Percentiles rank a stretch among this genome's conserved stretches.
phyloP scores from a whole-genome alignment of 2,329 filamentous ascomycete genomes.

The Trichophyton simii region DNA sequence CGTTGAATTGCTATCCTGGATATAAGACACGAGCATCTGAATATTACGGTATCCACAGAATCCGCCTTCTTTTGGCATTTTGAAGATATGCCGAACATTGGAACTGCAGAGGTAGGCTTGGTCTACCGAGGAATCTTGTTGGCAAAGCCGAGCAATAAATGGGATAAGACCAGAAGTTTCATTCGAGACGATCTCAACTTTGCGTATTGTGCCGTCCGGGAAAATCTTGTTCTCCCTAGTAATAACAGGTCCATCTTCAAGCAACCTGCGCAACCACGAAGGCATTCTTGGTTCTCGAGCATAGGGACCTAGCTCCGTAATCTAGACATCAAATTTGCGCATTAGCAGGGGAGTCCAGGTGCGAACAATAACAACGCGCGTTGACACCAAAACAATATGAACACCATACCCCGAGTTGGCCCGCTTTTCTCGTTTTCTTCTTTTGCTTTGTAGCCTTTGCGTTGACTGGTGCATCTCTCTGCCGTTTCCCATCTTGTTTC shows the following conservation, averaged over 20 bases:
- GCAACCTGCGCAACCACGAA: slow-evolving; percentile 49
- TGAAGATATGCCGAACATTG: slow-evolving; percentile 64
- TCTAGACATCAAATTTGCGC: slow-evolving; percentile 21
- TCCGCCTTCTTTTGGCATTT: slow-evolving; percentile 68
- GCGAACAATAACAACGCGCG: neutral
- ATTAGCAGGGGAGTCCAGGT: neutral
- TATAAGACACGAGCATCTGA: slow-evolving; percentile 75
- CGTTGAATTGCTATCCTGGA: slow-evolving; percentile 46
- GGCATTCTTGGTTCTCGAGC: slow-evolving; percentile 67
- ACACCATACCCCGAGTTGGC: slow-evolving; percentile 4
- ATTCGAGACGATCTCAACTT: slow-evolving; percentile 36
- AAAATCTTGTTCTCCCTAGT: slow-evolving; percentile 41
- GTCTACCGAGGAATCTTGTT: slow-evolving; percentile 51
- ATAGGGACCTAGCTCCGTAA: slow-evolving; percentile 56
- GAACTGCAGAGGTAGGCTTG: slow-evolving; percentile 71
- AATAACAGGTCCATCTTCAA: slow-evolving; percentile 48
- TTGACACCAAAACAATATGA: neutral
- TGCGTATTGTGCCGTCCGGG: slow-evolving; percentile 32
- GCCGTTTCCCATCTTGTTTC: neutral
- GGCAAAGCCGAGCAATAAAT: slow-evolving; percentile 50
- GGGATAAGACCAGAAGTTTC: slow-evolving; percentile 45
- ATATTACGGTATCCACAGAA: slow-evolving; percentile 96
- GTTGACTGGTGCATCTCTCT: neutral
- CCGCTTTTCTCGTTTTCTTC: neutral
- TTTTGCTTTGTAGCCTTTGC: slow-evolving; percentile 1